phyloP scores from a whole-genome alignment of 2,329 filamentous ascomycete genomes.

The Alternaria conjuncta region DNA sequence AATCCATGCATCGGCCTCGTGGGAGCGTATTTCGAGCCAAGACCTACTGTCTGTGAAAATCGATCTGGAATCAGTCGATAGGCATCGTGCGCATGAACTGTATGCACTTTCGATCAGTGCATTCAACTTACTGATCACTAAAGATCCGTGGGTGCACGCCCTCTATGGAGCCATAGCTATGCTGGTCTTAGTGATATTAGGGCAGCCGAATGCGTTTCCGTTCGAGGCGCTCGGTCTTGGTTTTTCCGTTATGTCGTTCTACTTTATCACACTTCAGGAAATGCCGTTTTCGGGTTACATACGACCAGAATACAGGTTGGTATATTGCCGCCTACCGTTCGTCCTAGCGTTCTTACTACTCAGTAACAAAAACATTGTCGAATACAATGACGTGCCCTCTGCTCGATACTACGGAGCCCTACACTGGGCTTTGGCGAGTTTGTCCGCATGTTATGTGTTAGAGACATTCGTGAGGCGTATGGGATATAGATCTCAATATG shows the following conservation, averaged over 20 bases:
- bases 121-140: not conserved
- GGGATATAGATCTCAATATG: not conserved
- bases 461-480: too few relatives aligned
- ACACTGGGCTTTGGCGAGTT: not conserved
- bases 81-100: not conserved
- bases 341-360: not conserved
- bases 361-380: not conserved
- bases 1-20: not conserved
- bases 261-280: not conserved
- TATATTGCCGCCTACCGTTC: not conserved
- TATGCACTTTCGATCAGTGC: not conserved
- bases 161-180: not conserved
- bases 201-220: rapidly evolving
- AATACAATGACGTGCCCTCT: not conserved
- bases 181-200: rapidly evolving
- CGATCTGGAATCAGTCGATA: not conserved
- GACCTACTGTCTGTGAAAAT: not conserved
- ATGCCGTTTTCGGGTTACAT: not conserved
- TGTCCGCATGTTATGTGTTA: not conserved
- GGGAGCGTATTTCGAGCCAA: not conserved
- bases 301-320: not conserved
- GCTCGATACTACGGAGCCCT: too few relatives aligned
- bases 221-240: rapidly evolving
- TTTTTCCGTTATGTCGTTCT: rapidly evolving
- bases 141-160: not conserved